Conservation (phyloP, 2,329 filamentous ascomycete species). For the Beauveria rudraprayagi region DNA sequence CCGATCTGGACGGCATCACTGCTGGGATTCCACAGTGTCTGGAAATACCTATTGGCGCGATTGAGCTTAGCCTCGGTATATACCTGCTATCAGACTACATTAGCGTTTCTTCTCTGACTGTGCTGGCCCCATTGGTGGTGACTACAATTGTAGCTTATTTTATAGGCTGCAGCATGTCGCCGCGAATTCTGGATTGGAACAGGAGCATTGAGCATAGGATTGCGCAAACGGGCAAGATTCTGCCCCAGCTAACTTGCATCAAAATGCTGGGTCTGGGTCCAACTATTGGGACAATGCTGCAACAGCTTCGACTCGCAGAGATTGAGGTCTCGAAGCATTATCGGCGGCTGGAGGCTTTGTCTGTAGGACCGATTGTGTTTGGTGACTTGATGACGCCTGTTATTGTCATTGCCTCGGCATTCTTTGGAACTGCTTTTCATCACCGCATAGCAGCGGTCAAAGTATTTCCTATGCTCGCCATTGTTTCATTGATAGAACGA, state of each 20-base stretch:
- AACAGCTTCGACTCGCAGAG: neutral
- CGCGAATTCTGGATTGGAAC: neutral
- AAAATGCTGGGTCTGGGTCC: conserved; percentile 1
- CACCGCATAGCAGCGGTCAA: neutral
- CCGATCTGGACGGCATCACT: neutral
- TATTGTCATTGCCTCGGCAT: neutral
- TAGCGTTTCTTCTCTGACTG: neutral
- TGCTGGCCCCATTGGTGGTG: neutral
- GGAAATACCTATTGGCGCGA: neutral
- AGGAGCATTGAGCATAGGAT: neutral
- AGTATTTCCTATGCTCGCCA: neutral
- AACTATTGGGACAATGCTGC: neutral
- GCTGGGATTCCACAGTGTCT: neutral
- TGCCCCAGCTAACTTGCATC: neutral
- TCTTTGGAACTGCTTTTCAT: neutral
- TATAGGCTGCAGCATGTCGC: neutral
- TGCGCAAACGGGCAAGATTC: neutral
- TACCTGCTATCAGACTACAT: neutral
- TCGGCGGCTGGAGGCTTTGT: neutral
- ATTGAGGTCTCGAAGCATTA: neutral
- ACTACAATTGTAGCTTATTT: neutral
- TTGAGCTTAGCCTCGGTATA: neutral
- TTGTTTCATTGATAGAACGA: neutral
- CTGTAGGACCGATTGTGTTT: neutral
- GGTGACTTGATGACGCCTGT: neutral